Evolutionary conservation across 768 basidiomycete species (phyloP), one percentile per base, ranked within the genome.

Genomic region (Leccinum subgranulosum): DNA sequence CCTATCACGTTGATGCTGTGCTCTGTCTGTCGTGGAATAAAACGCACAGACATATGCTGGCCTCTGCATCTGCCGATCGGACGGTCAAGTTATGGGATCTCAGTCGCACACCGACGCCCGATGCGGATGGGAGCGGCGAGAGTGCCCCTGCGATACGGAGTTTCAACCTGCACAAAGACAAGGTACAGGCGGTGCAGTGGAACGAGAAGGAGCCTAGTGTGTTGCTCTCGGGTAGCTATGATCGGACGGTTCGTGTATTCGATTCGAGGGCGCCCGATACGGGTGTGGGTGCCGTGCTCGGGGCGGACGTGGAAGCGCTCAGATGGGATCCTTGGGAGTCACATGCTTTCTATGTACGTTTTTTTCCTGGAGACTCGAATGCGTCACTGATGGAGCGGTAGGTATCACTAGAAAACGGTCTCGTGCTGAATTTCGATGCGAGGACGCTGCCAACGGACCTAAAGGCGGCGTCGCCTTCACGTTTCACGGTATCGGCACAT

Each of bases 31-130:
- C 90, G 53, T 98, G 97, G 96, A 98, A 98, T 68, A 86, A 80
- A 55, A 76, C 80, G 3, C 92, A 96, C 66, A 81, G 94, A n/a
- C 92, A 95, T 65, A 77, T 98, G 49, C 80, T 99, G 6, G 92
- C 96, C 0, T 93, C 90, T 49, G 91, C 92, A 3, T 92, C 90
- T 54, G 96, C 97, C 2, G 97, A 99, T 75, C 82, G 85, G 53
- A 98, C 96, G 0, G 93, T 99, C 60, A 99, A 99, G 74, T 75
- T 99, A 27, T 99, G 96, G 97, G 97, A 99, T 76, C 79, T 99
- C 54, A 87, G 81, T 39, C 81, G 92, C 14, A 81, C 85, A 53
- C 83, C 85, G 5, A 78, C 77, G 12, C 74, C 73, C 62, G 80
- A 76, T 41, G 79, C 74, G 11, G 77, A 84, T 53, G 67, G 78